Base-by-base conservation (phyloP, 78 protist genomes). In the Polysphondylium violaceum region DNA sequence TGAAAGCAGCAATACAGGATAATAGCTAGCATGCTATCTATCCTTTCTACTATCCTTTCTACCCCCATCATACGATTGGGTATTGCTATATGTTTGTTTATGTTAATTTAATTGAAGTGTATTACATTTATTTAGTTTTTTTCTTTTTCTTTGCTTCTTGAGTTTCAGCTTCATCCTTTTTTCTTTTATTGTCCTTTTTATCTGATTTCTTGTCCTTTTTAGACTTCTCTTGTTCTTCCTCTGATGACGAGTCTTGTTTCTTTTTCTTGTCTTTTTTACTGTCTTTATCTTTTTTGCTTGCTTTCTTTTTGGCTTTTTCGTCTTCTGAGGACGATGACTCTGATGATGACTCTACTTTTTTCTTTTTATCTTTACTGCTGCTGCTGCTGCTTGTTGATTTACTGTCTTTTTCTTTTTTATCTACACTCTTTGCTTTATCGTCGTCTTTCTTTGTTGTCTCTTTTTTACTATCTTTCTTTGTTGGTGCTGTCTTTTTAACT, bases 161-260 rank as follows among this genome's bases (percentile, higher is more conserved):
- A n/a, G n/a, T n/a, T n/a, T n/a, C n/a, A n/a, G n/a, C n/a, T n/a
- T n/a, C n/a, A n/a, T n/a, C n/a, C n/a, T n/a, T n/a, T n/a, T n/a
- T n/a, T n/a, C n/a, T n/a, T n/a, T n/a, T n/a, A n/a, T n/a, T n/a
- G n/a, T n/a, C n/a, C n/a, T n/a, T n/a, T n/a, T n/a, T n/a, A n/a
- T n/a, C n/a, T n/a, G n/a, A n/a, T n/a, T n/a, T n/a, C n/a, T n/a
- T n/a, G n/a, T n/a, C n/a, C n/a, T n/a, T n/a, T n/a, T n/a, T n/a
- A n/a, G n/a, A n/a, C n/a, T n/a, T n/a, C n/a, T 65, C 47, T 21
- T 14, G 9, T 25, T 69, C 58, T 7, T 67, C 74, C 43, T 68
- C 75, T n/a, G 53, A 36, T 69, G 75, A 68, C 41, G 76, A 69
- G 16, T 69, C 76, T 43, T 43, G 60, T 69, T 69, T 69, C 43